A percentile compares a stretch with the other conserved stretches of the same genome.
Evolutionary conservation across 2,329 filamentous ascomycete species (phyloP).

Genomic region (Fusarium torreyae): DNA sequence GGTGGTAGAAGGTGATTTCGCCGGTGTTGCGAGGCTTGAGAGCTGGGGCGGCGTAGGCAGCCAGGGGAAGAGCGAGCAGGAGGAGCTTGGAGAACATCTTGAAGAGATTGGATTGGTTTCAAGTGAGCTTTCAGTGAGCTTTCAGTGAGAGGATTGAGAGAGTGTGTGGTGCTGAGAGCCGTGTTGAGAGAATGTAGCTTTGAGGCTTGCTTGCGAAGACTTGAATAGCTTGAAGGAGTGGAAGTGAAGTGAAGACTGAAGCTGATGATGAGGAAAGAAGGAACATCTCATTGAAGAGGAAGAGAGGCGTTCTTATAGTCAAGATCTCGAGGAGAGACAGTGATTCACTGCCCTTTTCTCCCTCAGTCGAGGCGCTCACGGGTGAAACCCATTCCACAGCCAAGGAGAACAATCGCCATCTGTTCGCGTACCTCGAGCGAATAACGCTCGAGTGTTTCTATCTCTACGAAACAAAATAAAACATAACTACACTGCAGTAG

Average conservation of each 20-base stretch:
- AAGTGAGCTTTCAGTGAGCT: not conserved
- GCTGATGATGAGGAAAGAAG: conserved; percentile 22
- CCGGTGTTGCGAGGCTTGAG: conserved; percentile 27
- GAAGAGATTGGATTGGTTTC: conserved; percentile 12
- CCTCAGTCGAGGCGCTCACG: not conserved
- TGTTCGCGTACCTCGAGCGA: conserved; percentile 1
- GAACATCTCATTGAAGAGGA: conserved; percentile 5
- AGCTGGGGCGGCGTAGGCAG: conserved; percentile 35
- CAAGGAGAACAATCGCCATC: conserved; percentile 7
- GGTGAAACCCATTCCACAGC: conserved; percentile 3
- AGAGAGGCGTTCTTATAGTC: conserved; percentile 31
- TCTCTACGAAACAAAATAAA: not conserved
- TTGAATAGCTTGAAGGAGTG: conserved; percentile 13
- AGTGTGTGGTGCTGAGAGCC: not conserved
- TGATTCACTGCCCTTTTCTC: conserved; percentile 29
- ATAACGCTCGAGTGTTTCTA: not conserved
- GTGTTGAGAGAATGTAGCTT: conserved; percentile 2
- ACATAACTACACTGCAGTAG: conserved; percentile 7
- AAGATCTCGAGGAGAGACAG: conserved; percentile 9
- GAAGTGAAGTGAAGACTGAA: conserved; percentile 8
- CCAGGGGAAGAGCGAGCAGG: conserved; percentile 41
- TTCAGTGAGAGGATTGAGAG: not conserved
- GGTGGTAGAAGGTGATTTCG: conserved; percentile 69
- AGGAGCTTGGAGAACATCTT: conserved; percentile 46
- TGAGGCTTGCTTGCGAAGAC: conserved; percentile 26